Percentiles rank a stretch among this genome's conserved stretches.
phyloP scores from a whole-genome alignment of 495 filamentous ascomycete genomes.

The Apodospora peruviana region DNA sequence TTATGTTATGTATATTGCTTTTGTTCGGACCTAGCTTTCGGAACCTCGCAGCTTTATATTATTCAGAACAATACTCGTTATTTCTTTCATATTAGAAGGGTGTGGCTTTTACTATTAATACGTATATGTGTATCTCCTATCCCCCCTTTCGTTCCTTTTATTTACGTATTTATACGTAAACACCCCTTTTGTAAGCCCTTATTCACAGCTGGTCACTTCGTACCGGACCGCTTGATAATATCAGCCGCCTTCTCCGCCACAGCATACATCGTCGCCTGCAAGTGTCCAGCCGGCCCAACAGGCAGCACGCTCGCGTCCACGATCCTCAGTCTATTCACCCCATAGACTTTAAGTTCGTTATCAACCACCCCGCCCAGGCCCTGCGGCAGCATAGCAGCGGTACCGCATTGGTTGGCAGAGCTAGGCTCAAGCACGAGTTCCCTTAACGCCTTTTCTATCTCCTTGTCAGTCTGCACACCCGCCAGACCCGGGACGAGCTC shows the following conservation, averaged over 20 bases:
- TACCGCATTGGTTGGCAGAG: conserved; percentile 26
- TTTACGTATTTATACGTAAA: too few species aligned
- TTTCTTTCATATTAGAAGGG: too few species aligned
- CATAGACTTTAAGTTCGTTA: conserved; percentile 39
- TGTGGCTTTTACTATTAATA: too few species aligned
- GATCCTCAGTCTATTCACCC: conserved; percentile 33
- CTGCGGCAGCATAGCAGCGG: conserved; percentile 38
- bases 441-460: conserved; percentile 15
- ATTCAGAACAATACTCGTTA: too few species aligned
- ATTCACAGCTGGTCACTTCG: too few species aligned
- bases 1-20: too few species aligned
- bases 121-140: too few species aligned
- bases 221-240: conserved; percentile 38
- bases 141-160: too few species aligned
- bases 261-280: conserved; percentile 45
- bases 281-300: conserved; percentile 35
- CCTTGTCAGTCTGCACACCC: conserved; percentile 6
- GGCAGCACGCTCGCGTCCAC: conserved; percentile 49
- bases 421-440: conserved; percentile 1
- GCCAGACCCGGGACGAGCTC: conserved; percentile 15
- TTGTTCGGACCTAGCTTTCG: too few species aligned
- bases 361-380: conserved; percentile 42
- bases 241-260: conserved; percentile 53
- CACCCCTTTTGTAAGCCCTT: too few species aligned
- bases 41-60: too few species aligned